Conservation (phyloP, 2,329 filamentous ascomycete genomes). For the Aspergillus ustus region DNA sequence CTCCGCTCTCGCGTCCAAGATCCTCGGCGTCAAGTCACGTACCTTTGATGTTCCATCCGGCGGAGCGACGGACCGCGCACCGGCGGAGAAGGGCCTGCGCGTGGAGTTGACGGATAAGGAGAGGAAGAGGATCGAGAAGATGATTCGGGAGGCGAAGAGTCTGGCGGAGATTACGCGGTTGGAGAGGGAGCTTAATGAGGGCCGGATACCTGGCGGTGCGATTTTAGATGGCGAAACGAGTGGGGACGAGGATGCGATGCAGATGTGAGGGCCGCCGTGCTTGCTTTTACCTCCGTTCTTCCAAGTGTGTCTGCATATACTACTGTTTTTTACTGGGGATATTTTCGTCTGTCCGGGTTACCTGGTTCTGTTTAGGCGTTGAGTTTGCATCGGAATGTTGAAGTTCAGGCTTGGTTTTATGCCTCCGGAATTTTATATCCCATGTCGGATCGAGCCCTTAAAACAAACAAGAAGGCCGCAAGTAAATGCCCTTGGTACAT, state of each 20-base stretch:
- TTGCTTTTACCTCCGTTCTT: not conserved
- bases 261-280: conserved; percentile 41
- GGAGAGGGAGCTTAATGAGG: conserved; percentile 91
- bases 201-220: conserved; percentile 74
- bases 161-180: conserved; percentile 86
- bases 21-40: conserved; percentile 82
- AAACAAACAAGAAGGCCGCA: too few relatives aligned
- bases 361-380: not conserved
- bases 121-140: conserved; percentile 79
- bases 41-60: conserved; percentile 63
- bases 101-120: conserved; percentile 88
- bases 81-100: conserved; percentile 67
- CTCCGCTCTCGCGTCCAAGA: conserved; percentile 79
- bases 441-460: too few relatives aligned
- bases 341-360: not conserved
- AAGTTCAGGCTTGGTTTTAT: not conserved
- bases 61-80: conserved; percentile 45
- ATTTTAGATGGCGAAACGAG: conserved; percentile 35
- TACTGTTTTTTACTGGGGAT: not conserved
- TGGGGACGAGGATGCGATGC: conserved; percentile 42
- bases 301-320: not conserved
- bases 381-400: not conserved
- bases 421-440: not conserved
- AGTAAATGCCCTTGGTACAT: not conserved
- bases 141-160: conserved; percentile 87